Evolutionary conservation across 371 early-diverging fungal genomes (phyloP).

Genomic region (Rhizomucor pusillus): DNA sequence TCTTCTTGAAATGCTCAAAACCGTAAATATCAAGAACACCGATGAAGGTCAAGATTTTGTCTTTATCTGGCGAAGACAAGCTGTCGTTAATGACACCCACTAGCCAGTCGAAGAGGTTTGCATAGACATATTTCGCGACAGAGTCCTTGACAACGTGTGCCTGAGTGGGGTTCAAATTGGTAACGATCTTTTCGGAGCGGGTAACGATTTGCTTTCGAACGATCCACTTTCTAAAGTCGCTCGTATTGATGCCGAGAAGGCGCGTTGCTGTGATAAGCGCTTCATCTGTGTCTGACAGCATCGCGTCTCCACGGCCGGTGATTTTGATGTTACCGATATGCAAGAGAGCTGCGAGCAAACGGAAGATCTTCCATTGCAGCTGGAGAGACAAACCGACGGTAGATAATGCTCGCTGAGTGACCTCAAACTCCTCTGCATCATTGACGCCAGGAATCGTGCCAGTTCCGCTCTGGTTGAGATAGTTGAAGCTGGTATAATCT

Average conservation of each 20-base stretch:
- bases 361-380: conserved; percentile 82
- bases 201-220: conserved; percentile 82
- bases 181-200: conserved; percentile 80
- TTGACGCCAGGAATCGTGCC: conserved; percentile 78
- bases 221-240: conserved; percentile 82
- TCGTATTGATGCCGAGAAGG: conserved; percentile 66
- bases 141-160: conserved; percentile 80
- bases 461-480: conserved; percentile 77
- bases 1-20: conserved; percentile 93
- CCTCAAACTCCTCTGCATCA: conserved; percentile 81
- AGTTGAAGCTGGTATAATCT: conserved; percentile 70
- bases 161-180: conserved; percentile 65
- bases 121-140: conserved; percentile 89
- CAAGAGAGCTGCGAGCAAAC: conserved; percentile 79
- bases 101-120: conserved; percentile 87
- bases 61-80: conserved; percentile 52
- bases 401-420: conserved; percentile 77
- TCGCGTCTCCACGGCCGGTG: conserved; percentile 57
- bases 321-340: conserved; percentile 88
- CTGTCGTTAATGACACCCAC: conserved; percentile 77
- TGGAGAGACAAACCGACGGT: conserved; percentile 79
- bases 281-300: conserved; percentile 66
- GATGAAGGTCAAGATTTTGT: conserved; percentile 61
- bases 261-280: conserved; percentile 57
- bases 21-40: conserved; percentile 95